A percentile compares a stretch with the other conserved stretches of the same genome.
phyloP scores from a whole-genome alignment of 352 stramenopile genomes.

The Phytophthora podocarpi region DNA sequence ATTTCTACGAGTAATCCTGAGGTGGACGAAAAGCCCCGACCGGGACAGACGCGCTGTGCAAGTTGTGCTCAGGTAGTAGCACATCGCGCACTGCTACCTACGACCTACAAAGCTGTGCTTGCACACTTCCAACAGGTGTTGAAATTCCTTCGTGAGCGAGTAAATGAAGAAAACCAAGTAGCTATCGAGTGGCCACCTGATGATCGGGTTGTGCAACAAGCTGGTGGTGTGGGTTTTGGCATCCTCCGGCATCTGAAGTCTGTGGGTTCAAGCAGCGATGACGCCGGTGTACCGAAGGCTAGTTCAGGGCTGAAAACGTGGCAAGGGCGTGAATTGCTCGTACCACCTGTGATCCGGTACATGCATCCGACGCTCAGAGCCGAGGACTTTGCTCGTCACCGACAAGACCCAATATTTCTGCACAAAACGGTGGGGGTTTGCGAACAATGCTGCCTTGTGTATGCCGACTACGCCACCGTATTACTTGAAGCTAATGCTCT shows the following conservation, averaged over 20 bases:
- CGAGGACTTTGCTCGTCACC: constrained; percentile 89
- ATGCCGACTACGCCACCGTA: constrained; percentile 86
- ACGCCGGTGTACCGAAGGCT: constrained; percentile 5
- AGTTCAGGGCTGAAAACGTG: constrained; percentile 10
- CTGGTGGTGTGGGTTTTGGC: constrained; percentile 94
- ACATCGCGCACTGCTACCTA: constrained; percentile 75
- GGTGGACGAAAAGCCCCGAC: constrained; percentile 25
- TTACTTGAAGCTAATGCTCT: constrained; percentile 79
- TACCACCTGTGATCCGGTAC: constrained; percentile 93
- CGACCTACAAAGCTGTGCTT: constrained; percentile 95
- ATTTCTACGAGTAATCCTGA: constrained; percentile 13
- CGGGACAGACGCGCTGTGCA: constrained; percentile 65
- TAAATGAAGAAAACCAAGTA: constrained; percentile 49
- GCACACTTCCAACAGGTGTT: constrained; percentile 93
- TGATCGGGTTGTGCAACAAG: constrained; percentile 83
- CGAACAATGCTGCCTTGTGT: constrained; percentile 94
- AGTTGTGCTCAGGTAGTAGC: constrained; percentile 84
- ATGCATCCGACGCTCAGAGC: constrained; percentile 87
- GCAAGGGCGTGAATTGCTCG: constrained; percentile 59
- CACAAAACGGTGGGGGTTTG: constrained; percentile 93
- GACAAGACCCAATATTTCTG: constrained; percentile 93
- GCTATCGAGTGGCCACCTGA: constrained; percentile 92
- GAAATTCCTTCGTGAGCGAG: constrained; percentile 51
- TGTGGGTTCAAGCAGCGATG: constrained; percentile 14
- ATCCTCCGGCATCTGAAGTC: constrained; percentile 49